Base-by-base conservation (phyloP, 176 grass and related monocot species). In the Bolboschoenus planiculmis region DNA sequence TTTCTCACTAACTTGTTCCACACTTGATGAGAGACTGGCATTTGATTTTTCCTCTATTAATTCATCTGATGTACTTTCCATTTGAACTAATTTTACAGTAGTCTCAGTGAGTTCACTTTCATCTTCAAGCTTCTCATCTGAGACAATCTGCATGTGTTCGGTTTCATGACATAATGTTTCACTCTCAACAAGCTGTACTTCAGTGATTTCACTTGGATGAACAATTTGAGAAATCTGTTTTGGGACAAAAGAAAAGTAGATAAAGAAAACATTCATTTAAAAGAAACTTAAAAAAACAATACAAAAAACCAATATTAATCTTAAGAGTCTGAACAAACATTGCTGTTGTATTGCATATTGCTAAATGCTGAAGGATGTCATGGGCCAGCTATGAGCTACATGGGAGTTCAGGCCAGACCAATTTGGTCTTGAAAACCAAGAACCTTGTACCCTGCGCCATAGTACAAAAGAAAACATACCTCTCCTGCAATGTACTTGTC, bases 81-180 rank as follows among this genome's bases (percentile, higher is more conserved):
- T 16, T 5, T 71, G 36, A 43, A 2, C 66, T 71, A 36, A 71
- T 71, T 40, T 71, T 71, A 24, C 7, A 43, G 10, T 20, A 71
- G 7, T 71, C 35, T 71, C 37, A 1, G 24, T 20, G 16, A 18
- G 15, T 44, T 35, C 24, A 10, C 9, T 78, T 57, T 64, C 56
- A 39, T 85, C 70, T 48, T 14, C 39, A 60, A 63, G 21, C 20
- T 78, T 62, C 50, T 85, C 83, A 77, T 59, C 47, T 46, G 64
- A 56, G 15, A 37, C 23, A 29, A 56, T 59, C 23, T 56, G 34
- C 18, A 63, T 35, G 14, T 78, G 7, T 71, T 43, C 20, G 1
- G 66, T 7, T 43, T 71, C 36, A 71, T 18, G 66, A n/a, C 1
- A 4, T 71, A 43, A 20, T 10, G 37, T 23, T 71, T 71, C 66